phyloP scores from a whole-genome alignment of 495 filamentous ascomycete species.

The Tuber melanosporum region DNA sequence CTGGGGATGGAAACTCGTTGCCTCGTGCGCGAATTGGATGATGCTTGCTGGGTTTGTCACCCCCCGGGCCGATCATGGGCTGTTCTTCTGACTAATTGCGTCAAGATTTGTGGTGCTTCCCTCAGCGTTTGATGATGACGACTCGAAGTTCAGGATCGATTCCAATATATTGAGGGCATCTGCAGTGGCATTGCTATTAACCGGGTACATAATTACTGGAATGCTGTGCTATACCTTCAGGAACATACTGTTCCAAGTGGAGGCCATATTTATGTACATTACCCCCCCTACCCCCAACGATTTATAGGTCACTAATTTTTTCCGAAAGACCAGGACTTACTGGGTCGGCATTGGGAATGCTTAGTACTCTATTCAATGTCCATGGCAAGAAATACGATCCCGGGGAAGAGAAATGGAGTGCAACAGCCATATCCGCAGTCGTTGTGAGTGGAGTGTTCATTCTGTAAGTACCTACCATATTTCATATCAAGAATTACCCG shows the following conservation, averaged over 20 bases:
- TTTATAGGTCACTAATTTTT: conserved; percentile 3
- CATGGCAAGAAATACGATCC: conserved; percentile 25
- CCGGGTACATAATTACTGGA: conserved; percentile 28
- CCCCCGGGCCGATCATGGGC: not conserved
- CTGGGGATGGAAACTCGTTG: conserved; percentile 27
- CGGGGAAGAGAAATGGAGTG: conserved; percentile 17
- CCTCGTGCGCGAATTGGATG: conserved; percentile 27
- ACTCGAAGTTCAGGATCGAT: conserved; percentile 23
- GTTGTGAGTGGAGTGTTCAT: conserved; percentile 23
- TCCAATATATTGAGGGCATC: conserved; percentile 3
- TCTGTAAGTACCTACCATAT: conserved; percentile 9
- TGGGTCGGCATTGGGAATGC: conserved; percentile 22
- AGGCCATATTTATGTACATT: conserved; percentile 25
- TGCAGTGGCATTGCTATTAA: conserved; percentile 16
- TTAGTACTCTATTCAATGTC: conserved; percentile 29
- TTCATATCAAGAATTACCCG: conserved; percentile 7
- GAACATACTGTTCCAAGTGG: conserved; percentile 31
- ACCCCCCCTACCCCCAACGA: not conserved
- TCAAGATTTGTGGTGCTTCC: conserved; percentile 31
- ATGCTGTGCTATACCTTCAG: conserved; percentile 31
- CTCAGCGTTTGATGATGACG: conserved; percentile 27
- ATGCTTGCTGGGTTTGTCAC: conserved; percentile 27
- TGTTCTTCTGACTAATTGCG: not conserved
- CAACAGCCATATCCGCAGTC: conserved; percentile 27
- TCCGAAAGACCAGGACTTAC: conserved; percentile 26